Conservation (phyloP, 2,329 filamentous ascomycete species). For the Arthrobotrys iridis region DNA sequence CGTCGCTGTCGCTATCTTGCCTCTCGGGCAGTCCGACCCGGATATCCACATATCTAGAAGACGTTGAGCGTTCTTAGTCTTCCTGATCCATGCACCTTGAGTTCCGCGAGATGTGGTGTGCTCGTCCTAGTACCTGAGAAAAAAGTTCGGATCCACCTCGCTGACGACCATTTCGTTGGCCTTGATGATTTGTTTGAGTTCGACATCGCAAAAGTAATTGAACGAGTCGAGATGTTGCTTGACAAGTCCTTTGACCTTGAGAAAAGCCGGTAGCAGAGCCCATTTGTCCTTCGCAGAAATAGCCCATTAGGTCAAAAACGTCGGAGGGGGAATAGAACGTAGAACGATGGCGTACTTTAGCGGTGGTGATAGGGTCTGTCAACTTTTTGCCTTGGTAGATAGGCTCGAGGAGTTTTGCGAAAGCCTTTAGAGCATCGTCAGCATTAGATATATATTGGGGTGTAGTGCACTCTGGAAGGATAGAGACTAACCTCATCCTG, state of each 20-base stretch:
- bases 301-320: background rate
- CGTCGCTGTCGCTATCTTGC: conserved; percentile 74
- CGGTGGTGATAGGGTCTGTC: conserved; percentile 72
- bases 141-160: conserved; percentile 92
- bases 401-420: conserved; percentile 73
- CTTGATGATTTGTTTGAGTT: conserved; percentile 95
- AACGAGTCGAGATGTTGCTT: conserved; percentile 99
- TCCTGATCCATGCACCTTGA: background rate
- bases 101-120: background rate
- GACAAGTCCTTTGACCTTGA: conserved; percentile 95
- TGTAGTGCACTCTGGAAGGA: background rate
- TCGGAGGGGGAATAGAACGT: background rate
- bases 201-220: conserved; percentile 96
- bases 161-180: conserved; percentile 88
- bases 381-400: conserved; percentile 76
- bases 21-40: conserved; percentile 84
- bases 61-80: conserved; percentile 1
- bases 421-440: conserved; percentile 59
- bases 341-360: conserved; percentile 59
- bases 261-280: conserved; percentile 94
- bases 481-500: conserved; percentile 30
- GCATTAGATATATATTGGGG: background rate
- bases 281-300: conserved; percentile 77
- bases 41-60: conserved; percentile 77
- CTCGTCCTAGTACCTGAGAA: conserved; percentile 71